Percentiles rank a stretch among this genome's conserved stretches.
phyloP scores from a whole-genome alignment of 495 filamentous ascomycete species.

The Daldinia bambusicola region DNA sequence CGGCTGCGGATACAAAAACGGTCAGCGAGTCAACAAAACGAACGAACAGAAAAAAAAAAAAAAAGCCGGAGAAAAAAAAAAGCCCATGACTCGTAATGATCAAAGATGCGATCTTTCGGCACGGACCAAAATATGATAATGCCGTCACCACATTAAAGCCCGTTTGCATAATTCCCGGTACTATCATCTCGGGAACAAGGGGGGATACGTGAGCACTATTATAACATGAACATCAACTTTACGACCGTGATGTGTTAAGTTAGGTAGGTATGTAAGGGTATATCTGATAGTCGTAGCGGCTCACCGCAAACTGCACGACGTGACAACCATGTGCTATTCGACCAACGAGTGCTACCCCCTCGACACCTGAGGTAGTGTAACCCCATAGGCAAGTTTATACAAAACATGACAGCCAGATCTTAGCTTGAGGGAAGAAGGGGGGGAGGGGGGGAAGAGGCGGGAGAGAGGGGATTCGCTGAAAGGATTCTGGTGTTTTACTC shows the following conservation, averaged over 20 bases:
- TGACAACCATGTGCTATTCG: neutral
- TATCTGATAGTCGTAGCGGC: neutral
- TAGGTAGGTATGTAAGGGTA: no score
- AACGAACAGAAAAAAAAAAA: neutral
- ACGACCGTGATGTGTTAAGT: neutral
- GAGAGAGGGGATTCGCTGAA: no score
- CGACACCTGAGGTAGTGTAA: neutral
- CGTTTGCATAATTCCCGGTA: neutral
- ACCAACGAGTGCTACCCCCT: constrained; percentile 8
- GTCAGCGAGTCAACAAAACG: neutral
- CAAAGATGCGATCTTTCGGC: neutral
- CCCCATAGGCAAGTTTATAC: neutral
- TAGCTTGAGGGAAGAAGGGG: neutral
- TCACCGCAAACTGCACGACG: neutral
- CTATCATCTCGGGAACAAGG: neutral
- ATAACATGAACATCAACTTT: neutral
- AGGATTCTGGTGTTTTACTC: neutral
- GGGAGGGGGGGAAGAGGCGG: no score
- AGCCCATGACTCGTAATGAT: neutral
- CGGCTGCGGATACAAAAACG: neutral
- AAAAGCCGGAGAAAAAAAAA: neutral
- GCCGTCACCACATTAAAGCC: neutral
- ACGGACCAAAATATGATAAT: neutral
- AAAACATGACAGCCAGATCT: constrained; percentile 2
- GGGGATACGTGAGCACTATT: neutral